Percentiles rank a stretch among this genome's conserved stretches.
phyloP scores from a whole-genome alignment of 345 rosid genomes.

The Hypericum perforatum region DNA sequence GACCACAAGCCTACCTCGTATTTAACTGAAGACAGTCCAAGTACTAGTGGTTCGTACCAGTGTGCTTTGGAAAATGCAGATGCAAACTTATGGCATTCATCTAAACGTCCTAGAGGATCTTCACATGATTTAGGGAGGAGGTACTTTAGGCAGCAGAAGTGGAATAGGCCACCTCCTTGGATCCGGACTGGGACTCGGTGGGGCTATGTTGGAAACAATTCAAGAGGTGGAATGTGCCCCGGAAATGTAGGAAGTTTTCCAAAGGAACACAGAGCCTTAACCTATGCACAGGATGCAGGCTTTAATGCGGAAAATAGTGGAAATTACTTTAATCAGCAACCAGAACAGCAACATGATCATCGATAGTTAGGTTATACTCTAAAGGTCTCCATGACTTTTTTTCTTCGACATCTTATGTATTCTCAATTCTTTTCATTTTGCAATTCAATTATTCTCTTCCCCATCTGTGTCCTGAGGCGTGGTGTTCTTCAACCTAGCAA shows the following conservation, averaged over 20 bases:
- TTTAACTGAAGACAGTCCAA: conserved; percentile 26
- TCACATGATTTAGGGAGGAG: conserved; percentile 55
- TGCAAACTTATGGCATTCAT: conserved; percentile 21
- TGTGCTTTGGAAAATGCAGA: conserved; percentile 24
- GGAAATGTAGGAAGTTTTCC: conserved; percentile 20
- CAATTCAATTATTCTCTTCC: too few species aligned
- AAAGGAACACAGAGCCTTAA: conserved; percentile 27
- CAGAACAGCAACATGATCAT: conserved; percentile 30
- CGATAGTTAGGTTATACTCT: conserved; percentile 32
- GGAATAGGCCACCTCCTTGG: conserved; percentile 53
- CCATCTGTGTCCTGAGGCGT: not conserved
- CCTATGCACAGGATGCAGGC: conserved; percentile 28
- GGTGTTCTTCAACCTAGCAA: not conserved
- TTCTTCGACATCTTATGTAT: conserved; percentile 30
- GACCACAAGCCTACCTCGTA: conserved; percentile 12
- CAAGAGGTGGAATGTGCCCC: conserved; percentile 21
- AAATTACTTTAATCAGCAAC: conserved; percentile 30
- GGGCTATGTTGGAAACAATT: conserved; percentile 24
- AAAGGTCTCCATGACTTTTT: conserved; percentile 21
- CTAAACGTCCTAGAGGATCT: conserved; percentile 41
- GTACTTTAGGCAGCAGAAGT: conserved; percentile 78
- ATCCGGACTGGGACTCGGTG: conserved; percentile 35
- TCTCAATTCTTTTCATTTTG: conserved; percentile 40
- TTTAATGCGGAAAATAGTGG: conserved; percentile 36
- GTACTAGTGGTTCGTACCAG: conserved; percentile 22